phyloP scores from a whole-genome alignment of 2,329 filamentous ascomycete genomes.

The Curvularia spicifera region DNA sequence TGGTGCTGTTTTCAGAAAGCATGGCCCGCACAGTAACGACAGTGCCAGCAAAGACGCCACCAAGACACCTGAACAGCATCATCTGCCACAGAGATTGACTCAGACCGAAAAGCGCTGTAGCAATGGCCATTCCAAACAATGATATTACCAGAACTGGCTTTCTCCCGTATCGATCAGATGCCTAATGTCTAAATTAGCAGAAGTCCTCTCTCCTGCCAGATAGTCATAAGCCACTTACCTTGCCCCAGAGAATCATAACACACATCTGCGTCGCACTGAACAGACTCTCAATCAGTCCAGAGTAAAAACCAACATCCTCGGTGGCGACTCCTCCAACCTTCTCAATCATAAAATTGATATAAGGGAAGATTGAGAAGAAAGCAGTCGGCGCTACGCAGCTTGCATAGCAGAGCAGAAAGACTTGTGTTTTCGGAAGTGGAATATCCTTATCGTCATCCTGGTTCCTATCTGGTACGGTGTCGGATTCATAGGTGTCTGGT shows the following conservation, averaged over 20 bases:
- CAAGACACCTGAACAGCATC: slow-evolving; percentile 72
- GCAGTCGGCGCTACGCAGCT: slow-evolving; percentile 76
- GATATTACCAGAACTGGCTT: slow-evolving; percentile 75
- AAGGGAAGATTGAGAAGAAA: slow-evolving; percentile 85
- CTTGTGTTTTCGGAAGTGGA: slow-evolving; percentile 58
- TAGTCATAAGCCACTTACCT: slow-evolving; percentile 22
- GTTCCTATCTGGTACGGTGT: slow-evolving; percentile 6
- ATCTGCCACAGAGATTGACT: slow-evolving; percentile 73
- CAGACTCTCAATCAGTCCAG: slow-evolving; percentile 72
- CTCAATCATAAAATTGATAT: slow-evolving; percentile 78
- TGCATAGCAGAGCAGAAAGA: slow-evolving; percentile 75
- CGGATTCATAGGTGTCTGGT: slow-evolving; percentile 11
- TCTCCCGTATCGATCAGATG: slow-evolving; percentile 71
- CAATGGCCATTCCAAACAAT: slow-evolving; percentile 66
- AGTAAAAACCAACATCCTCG: slow-evolving; percentile 79
- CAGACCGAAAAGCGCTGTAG: slow-evolving; percentile 71
- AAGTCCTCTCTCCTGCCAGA: neutral
- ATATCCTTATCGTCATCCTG: slow-evolving; percentile 23
- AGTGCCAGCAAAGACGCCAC: slow-evolving; percentile 76
- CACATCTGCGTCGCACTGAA: slow-evolving; percentile 78
- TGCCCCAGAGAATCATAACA: slow-evolving; percentile 76
- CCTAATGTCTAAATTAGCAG: slow-evolving; percentile 36
- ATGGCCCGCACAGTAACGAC: slow-evolving; percentile 78
- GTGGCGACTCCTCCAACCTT: slow-evolving; percentile 66
- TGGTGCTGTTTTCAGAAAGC: slow-evolving; percentile 74